Evolutionary conservation across 2,329 filamentous ascomycete species (phyloP), one percentile per base, ranked within the genome.

Genomic region (Calonectria hawksworthii): DNA sequence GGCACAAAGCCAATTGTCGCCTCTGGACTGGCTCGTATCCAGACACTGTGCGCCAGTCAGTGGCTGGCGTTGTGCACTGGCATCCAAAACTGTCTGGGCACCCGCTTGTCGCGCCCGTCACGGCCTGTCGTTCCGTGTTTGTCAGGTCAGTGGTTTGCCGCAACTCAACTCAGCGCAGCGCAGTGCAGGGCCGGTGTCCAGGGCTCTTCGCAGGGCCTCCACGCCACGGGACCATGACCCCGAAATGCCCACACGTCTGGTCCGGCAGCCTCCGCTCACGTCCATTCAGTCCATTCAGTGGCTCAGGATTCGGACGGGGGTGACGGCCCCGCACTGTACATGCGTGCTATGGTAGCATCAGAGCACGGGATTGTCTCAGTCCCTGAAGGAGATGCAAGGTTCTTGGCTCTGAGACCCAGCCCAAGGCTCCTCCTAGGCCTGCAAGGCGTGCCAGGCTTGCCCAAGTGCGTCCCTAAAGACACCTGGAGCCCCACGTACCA

Each of bases 121-220:
- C n/a, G 32, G 47, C 44, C 28, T 61, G 32, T 54, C 34, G 54
- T 64, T 73, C 63, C 71, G 72, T 77, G 73, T 63, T 64, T 77
- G 54, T 65, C 32, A 77, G 72, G 44, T 13, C 70, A 36, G 67
- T 65, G 44, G 44, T 47, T 47, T 74, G 64, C 47, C 34, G 32
- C 41, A 52, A 52, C 59, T 66, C 73, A 68, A 64, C 69, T 56
- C 68, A 66, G 71, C 61, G 23, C 38, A 52, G 30, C 69, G 51
- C 68, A 66, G 71, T 54, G 23, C 38, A 52, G 30, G 61, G 36
- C 47, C 36, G 18, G n/a, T 14, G 34, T 38, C 61, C 50, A 71
- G 68, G 47, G 30, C 44, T 38, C 50, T 66, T 50, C 63, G 41
- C n/a, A 47, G 47, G 59, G 50, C 61, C 65, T 72, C 52, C 68